Evolutionary conservation across 441 rosid species (phyloP), one percentile per base, ranked within the genome.

Genomic region (Daphne laureola): DNA sequence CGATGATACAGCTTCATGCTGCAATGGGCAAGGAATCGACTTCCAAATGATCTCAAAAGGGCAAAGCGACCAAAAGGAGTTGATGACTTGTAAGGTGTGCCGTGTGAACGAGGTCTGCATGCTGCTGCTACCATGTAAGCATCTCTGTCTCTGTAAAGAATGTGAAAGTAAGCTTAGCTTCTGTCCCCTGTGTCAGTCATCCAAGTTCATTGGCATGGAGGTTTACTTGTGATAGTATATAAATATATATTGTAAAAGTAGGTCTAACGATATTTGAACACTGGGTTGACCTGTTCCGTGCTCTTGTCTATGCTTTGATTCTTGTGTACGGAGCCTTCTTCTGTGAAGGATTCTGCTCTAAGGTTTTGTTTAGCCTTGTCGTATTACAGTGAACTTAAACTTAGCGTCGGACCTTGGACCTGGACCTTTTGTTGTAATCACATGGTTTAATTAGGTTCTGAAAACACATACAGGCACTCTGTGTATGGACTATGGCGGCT

Each of bases 51-150:
- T 75, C 38, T 59, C 63, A 51, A 77, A 66, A 59, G 86, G 78
- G 59, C 73, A 58, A 27, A 67, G 54, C 49, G 80, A 61, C 43
- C 54, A 53, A 68, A 77, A 75, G 67, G 74, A 71, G 66, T 50
- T 51, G 78, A 78, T 76, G 86, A 67, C 68, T 61, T 91, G 98
- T 63, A 87, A 79, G 75, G 76, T 69, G 55, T 91, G 98, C 75
- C 62, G 84, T 61, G 87, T 72, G 42, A 79, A 78, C 12, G 78
- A 81, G 51, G 84, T 72, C 14, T 73, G 84, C 69, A 87, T 91
- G 93, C 86, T 91, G 69, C 78, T 87, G 73, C 65, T 85, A 56
- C 98, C 98, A 3, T 91, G 98, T 76, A 82, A 84, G 86, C 98
- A 91, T 81, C 86, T 91, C 63, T 91, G 95, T 66, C 64, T 86